Base-by-base conservation (phyloP, 2,329 filamentous ascomycete genomes). In the Nothophaeocryptopus gaeumannii region DNA sequence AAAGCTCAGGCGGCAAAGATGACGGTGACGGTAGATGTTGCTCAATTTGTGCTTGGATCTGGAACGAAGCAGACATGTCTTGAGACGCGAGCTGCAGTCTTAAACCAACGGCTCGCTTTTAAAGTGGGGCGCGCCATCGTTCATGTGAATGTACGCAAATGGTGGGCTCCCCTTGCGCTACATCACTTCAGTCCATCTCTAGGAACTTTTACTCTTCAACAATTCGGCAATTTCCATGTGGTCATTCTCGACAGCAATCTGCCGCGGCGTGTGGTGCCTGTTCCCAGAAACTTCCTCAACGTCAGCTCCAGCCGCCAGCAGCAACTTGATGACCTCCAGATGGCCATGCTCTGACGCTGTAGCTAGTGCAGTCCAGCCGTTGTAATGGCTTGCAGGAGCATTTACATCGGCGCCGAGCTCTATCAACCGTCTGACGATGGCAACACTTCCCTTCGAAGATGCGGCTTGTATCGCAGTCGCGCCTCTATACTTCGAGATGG, bases 391-490 rank as follows among this genome's bases (percentile, higher is more conserved):
- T n/a, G 51, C 47, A 11, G 44, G 39, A 14, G 56, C 54, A 41
- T 62, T 55, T 12, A 58, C 51, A 47, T 61, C 47, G 3, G 59
- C 60, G 10, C 58, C 53, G 29, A 37, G 42, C 11, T 32, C 42
- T n/a, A 62, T 32, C 9, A 61, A 37, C 33, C 31, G 38, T 26
- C 36, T 31, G 9, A 60, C 55, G 7, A 53, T 29, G 5, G 36
- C 36, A 16, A 16, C 29, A 47, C 55, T 31, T n/a, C 54, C 58
- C 5, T 11, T 43, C 3, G 31, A 38, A 1, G 55, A 49, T 15
- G 58, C 60, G 13, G 47, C 58, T 43, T 63, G 58, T 12, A 63
- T 36, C 11, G 58, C 51, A 3, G 58, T 62, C 10, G 51, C 9
- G 5, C 53, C 58, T 41, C 16, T 52, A 26, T 60, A 56, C 45